Evolutionary conservation across 352 stramenopile species (phyloP), one percentile per base, ranked within the genome.

Genomic region (Globisporangium acanthophoron): DNA sequence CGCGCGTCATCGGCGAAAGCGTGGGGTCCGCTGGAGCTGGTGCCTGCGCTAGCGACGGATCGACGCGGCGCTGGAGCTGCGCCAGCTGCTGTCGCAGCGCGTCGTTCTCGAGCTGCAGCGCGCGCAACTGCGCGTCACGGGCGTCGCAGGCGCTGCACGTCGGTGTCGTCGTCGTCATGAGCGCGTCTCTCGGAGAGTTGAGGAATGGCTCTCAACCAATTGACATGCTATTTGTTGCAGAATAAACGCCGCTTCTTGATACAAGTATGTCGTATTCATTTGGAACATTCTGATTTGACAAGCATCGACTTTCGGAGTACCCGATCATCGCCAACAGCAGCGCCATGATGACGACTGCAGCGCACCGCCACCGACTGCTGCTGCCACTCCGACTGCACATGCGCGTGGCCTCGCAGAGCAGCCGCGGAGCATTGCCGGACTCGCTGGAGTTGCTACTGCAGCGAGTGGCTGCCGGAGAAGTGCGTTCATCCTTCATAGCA

Each of bases 401-500:
- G 11, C 35, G 35, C 8, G 9, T 3, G 35, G 35, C 12, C 35
- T 41, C 35, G 0, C 52, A 57, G 29, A 20, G 41, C 27, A 48
- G 43, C 5, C 1, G 31, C n/a, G 37, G 27, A 24, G 11, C 56
- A 6, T 0, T n/a, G 43, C 3, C 20, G 20, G 43, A 48, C 43
- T 7, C 43, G 66, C 40, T 65, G 45, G 58, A 66, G 33, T 58
- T 39, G n/a, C 57, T 90, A 29, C 62, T 90, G 13, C 69, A 90
- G 62, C 70, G 70, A 35, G 80, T 90, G 24, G 77, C 80, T 2
- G 69, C 72, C 7, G 77, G 78, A 47, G 69, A 87, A 58, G 69
- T 82, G 33, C 70, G 56, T 46, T 13, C 27, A 15, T 40, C 24
- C 15, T 21, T n/a, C 8, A 16, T 29, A 5, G 8, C n/a, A 27